These are phyloP conservation scores for Trichoderma asperellum DNA, from an alignment of 2,329 filamentous ascomycete genomes.

Conservation along the genomic window DNA sequence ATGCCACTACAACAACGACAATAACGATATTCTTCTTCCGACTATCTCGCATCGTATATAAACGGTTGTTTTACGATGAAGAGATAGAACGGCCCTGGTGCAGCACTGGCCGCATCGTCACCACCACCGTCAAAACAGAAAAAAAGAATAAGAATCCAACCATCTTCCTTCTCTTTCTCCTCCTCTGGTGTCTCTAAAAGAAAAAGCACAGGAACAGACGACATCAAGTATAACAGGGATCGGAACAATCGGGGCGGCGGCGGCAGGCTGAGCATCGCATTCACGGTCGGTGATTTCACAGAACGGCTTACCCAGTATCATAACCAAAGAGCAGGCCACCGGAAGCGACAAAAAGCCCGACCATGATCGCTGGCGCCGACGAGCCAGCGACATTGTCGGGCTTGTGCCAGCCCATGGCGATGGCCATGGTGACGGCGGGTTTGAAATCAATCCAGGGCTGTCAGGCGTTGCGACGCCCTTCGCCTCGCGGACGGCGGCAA, in stretches of 20 bases:
- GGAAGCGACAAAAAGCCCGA: slow-evolving; percentile 71
- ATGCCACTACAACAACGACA: neutral
- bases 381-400: slow-evolving; percentile 75
- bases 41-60: neutral
- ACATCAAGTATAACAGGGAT: neutral
- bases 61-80: neutral
- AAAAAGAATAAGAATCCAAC: no score
- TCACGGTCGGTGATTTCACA: neutral
- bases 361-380: slow-evolving; percentile 72
- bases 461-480: slow-evolving; percentile 32
- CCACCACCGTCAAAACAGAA: neutral
- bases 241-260: neutral
- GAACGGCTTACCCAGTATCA: slow-evolving; percentile 64
- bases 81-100: neutral
- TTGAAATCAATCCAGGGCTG: slow-evolving; percentile 54
- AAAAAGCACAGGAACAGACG: neutral
- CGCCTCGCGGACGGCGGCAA: slow-evolving; percentile 25
- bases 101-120: neutral
- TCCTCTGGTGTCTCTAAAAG: neutral
- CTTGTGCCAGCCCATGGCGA: slow-evolving; percentile 73
- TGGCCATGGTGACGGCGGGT: slow-evolving; percentile 60
- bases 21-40: neutral
- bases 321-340: slow-evolving; percentile 72
- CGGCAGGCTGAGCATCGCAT: slow-evolving; percentile 14
- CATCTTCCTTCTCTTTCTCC: neutral